Conservation (phyloP, 2,329 filamentous ascomycete species). For the Fusarium denticulatum region DNA sequence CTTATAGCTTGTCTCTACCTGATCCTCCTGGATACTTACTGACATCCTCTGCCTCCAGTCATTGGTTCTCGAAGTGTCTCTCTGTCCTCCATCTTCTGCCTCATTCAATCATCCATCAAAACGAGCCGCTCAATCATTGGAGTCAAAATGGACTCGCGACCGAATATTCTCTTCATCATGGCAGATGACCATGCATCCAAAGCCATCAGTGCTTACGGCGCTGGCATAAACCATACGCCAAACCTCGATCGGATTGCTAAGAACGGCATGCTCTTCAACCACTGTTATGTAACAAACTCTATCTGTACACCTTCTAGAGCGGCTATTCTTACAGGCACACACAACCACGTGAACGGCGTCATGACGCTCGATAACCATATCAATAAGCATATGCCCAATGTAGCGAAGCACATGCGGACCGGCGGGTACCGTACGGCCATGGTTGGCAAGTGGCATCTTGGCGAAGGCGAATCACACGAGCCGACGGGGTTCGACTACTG, state of each 20-base stretch:
- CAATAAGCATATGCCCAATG: conserved; percentile 61
- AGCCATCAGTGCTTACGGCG: conserved; percentile 58
- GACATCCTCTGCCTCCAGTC: background rate
- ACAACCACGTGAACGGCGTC: conserved; percentile 64
- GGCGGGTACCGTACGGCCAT: conserved; percentile 62
- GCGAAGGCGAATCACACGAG: conserved; percentile 57
- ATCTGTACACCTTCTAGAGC: conserved; percentile 64
- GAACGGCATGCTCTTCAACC: conserved; percentile 62
- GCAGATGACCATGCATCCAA: conserved; percentile 65
- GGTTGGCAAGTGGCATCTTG: conserved; percentile 65
- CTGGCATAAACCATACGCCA: conserved; percentile 62
- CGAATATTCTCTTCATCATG: conserved; percentile 60
- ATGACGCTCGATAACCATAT: conserved; percentile 58
- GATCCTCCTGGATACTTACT: too few relatives aligned
- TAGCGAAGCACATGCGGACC: conserved; percentile 59
- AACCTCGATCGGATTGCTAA: conserved; percentile 60
- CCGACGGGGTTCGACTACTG: conserved; percentile 63
- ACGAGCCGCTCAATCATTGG: background rate
- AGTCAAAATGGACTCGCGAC: background rate
- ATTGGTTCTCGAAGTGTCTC: background rate
- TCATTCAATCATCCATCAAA: background rate
- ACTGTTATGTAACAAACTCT: conserved; percentile 64
- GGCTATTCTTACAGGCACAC: conserved; percentile 59
- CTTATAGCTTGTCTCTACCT: background rate
- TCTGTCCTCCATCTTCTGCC: background rate